Conservation (phyloP, 345 rosid genomes). For the Mangifera indica region DNA sequence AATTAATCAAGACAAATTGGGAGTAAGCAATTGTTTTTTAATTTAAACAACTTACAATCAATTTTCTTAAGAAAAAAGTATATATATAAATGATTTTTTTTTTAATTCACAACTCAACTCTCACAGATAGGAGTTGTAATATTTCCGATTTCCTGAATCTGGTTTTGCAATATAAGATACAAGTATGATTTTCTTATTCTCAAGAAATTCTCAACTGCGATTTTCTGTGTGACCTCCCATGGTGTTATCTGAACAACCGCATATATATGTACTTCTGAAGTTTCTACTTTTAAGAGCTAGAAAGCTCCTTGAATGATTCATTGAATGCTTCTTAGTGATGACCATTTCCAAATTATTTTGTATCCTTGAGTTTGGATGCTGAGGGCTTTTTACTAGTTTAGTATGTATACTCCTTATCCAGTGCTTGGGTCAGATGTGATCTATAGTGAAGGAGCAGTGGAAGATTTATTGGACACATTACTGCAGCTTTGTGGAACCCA, state of each 20-base stretch:
- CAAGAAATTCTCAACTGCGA: neutral
- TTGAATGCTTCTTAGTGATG: neutral
- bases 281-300: neutral
- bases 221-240: neutral
- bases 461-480: conserved; percentile 70
- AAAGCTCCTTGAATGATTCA: neutral
- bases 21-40: too few relatives aligned
- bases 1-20: too few relatives aligned
- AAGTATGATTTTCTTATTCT: too few relatives aligned
- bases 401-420: conserved; percentile 21
- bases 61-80: too few relatives aligned
- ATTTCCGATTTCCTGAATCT: too few relatives aligned
- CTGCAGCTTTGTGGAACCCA: conserved; percentile 57
- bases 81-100: too few relatives aligned
- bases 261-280: too few relatives aligned
- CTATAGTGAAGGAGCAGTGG: conserved; percentile 80
- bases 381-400: neutral
- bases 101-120: too few relatives aligned
- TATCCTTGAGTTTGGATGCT: neutral
- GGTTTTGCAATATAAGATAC: too few relatives aligned
- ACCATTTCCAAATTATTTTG: neutral
- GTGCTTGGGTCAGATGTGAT: conserved; percentile 92
- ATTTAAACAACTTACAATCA: too few relatives aligned
- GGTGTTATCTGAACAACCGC: neutral
- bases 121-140: too few relatives aligned